phyloP scores from a whole-genome alignment of 139 green algal genomes.

The Chlorella ohadii region DNA sequence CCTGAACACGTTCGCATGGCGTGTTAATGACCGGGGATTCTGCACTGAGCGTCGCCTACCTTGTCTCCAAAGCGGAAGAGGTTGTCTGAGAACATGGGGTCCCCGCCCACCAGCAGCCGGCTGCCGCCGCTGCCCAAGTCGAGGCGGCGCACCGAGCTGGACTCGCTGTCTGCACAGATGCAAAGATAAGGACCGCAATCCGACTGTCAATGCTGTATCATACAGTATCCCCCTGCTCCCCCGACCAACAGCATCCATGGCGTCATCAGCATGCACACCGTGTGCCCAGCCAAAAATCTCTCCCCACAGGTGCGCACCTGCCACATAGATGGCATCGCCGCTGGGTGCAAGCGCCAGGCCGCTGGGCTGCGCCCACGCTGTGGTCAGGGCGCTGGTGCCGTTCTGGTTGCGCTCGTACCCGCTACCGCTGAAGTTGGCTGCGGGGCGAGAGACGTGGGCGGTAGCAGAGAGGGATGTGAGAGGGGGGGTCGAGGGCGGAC shows the following conservation, averaged over 20 bases:
- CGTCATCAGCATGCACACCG: too few relatives aligned
- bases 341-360: slow-evolving; percentile 62
- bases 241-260: too few relatives aligned
- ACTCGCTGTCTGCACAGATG: slow-evolving; percentile 77
- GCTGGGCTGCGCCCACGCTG: slow-evolving; percentile 81
- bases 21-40: too few relatives aligned
- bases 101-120: slow-evolving; percentile 64
- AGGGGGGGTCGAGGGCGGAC: too few relatives aligned
- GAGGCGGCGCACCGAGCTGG: slow-evolving; percentile 67
- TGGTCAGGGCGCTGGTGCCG: slow-evolving; percentile 42
- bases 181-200: neutral
- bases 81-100: slow-evolving; percentile 81
- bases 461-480: too few relatives aligned
- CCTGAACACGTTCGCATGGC: too few relatives aligned
- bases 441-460: neutral
- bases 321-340: slow-evolving; percentile 10
- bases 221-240: too few relatives aligned
- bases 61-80: slow-evolving; percentile 84
- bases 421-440: slow-evolving; percentile 62
- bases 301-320: too few relatives aligned
- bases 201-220: too few relatives aligned
- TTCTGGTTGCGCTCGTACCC: slow-evolving; percentile 85
- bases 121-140: slow-evolving; percentile 59
- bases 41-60: too few relatives aligned
- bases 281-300: too few relatives aligned